These are phyloP conservation scores for Heterobasidion occidentale DNA, from an alignment of 1,284 basidiomycete genomes.

Conservation along the genomic window DNA sequence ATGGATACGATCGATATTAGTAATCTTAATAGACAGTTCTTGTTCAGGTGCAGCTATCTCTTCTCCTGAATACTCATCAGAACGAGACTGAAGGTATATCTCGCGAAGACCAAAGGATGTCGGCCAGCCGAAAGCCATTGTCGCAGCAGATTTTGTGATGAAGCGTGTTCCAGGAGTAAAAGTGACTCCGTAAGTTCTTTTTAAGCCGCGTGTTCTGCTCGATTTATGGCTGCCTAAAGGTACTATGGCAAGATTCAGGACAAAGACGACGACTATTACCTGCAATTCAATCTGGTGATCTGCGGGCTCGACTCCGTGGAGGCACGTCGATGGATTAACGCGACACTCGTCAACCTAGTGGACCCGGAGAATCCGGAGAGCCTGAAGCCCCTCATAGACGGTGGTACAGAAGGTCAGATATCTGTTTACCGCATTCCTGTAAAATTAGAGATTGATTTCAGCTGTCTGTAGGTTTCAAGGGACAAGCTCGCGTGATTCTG, in stretches of 20 bases:
- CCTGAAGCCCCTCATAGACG: conserved; percentile 97
- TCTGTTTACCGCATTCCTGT: not conserved
- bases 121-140: conserved; percentile 88
- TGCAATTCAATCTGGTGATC: conserved; percentile 95
- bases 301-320: conserved; percentile 98
- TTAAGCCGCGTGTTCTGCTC: not conserved
- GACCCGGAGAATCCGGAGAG: conserved; percentile 88
- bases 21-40: conserved; percentile 96
- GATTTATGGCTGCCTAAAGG: conserved; percentile 32
- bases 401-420: conserved; percentile 87
- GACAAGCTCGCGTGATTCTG: conserved; percentile 95
- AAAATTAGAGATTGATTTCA: conserved; percentile 4
- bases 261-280: conserved; percentile 93
- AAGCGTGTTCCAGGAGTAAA: conserved; percentile 87
- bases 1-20: conserved; percentile 99
- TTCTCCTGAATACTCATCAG: not conserved
- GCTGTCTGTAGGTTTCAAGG: conserved; percentile 78
- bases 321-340: conserved; percentile 98
- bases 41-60: conserved; percentile 72
- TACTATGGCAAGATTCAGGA: conserved; percentile 98
- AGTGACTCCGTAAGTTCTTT: conserved; percentile 79
- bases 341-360: conserved; percentile 91
- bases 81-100: not conserved
- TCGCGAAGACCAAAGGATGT: conserved; percentile 78
- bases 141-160: conserved; percentile 95